Conservation (phyloP, 2,329 filamentous ascomycete species). For the Nemania sp. region DNA sequence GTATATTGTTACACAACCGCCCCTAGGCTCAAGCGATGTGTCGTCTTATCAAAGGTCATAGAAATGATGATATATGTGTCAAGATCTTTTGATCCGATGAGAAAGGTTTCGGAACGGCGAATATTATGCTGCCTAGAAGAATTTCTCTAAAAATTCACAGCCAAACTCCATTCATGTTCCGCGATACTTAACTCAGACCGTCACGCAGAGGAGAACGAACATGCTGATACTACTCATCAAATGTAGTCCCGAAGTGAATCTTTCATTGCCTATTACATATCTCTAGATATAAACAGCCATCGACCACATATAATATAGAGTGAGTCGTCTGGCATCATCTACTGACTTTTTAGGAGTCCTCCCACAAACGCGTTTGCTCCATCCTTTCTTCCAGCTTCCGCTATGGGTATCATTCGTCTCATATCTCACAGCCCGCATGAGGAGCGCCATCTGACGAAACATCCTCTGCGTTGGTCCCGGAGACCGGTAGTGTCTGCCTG, state of each 20-base stretch:
- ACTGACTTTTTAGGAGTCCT: slow-evolving; percentile 11
- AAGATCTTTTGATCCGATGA: no score
- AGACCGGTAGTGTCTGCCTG: slow-evolving; percentile 6
- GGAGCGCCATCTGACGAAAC: neutral
- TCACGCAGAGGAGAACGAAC: no score
- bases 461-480: slow-evolving; percentile 6
- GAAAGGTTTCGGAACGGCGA: no score
- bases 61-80: no score
- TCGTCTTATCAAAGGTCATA: no score
- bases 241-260: slow-evolving; percentile 32
- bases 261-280: slow-evolving; percentile 36
- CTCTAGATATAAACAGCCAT: slow-evolving; percentile 32
- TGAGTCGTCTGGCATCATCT: slow-evolving; percentile 11
- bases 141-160: no score
- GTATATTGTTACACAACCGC: no score
- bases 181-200: no score
- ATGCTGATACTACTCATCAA: no score
- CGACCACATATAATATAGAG: slow-evolving; percentile 4
- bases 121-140: no score
- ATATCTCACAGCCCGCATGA: slow-evolving; percentile 2
- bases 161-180: no score
- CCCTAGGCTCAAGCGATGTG: no score
- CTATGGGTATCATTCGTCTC: slow-evolving; percentile 24
- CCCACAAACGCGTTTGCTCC: slow-evolving; percentile 1
- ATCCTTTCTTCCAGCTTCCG: slow-evolving; percentile 1